A percentile compares a stretch with the other conserved stretches of the same genome.
phyloP scores from a whole-genome alignment of 768 basidiomycete species.

The Phaeolepiota aurea region DNA sequence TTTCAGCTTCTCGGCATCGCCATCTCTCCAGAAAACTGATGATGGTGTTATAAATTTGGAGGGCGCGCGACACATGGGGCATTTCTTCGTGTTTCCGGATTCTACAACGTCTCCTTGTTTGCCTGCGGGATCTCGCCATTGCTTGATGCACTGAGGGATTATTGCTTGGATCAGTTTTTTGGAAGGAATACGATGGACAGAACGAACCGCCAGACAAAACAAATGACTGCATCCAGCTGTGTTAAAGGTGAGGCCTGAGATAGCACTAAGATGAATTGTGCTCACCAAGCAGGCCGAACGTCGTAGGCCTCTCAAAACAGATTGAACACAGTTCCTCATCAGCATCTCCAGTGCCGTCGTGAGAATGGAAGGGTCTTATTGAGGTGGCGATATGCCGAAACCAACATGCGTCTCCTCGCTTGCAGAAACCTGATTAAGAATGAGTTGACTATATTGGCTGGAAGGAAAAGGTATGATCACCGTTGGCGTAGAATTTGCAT shows the following conservation, averaged over 20 bases:
- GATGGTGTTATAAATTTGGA: slow-evolving; percentile 71
- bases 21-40: slow-evolving; percentile 53
- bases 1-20: slow-evolving; percentile 40
- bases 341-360: slow-evolving; percentile 16
- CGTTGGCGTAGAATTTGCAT: slow-evolving; percentile 57
- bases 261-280: slow-evolving; percentile 1
- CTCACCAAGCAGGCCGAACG: slow-evolving; percentile 63
- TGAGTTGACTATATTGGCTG: slow-evolving; percentile 1
- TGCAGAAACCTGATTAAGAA: slow-evolving; percentile 52
- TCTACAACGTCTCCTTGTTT: slow-evolving; percentile 42
- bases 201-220: slow-evolving; percentile 62
- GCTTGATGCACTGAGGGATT: slow-evolving; percentile 56
- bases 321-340: slow-evolving; percentile 57
- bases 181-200: background rate
- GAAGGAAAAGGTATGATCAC: slow-evolving; percentile 20
- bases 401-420: slow-evolving; percentile 66
- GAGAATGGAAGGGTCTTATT: too few species aligned
- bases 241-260: slow-evolving; percentile 5
- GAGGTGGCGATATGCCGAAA: slow-evolving; percentile 44
- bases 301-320: slow-evolving; percentile 64
- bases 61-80: slow-evolving; percentile 65
- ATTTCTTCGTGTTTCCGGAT: slow-evolving; percentile 63
- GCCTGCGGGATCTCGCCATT: slow-evolving; percentile 61
- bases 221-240: slow-evolving; percentile 69
- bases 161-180: slow-evolving; percentile 2